Percentiles rank a stretch among this genome's conserved stretches.
Conservation (phyloP, 305 asterid species). For the Withania somnifera region DNA sequence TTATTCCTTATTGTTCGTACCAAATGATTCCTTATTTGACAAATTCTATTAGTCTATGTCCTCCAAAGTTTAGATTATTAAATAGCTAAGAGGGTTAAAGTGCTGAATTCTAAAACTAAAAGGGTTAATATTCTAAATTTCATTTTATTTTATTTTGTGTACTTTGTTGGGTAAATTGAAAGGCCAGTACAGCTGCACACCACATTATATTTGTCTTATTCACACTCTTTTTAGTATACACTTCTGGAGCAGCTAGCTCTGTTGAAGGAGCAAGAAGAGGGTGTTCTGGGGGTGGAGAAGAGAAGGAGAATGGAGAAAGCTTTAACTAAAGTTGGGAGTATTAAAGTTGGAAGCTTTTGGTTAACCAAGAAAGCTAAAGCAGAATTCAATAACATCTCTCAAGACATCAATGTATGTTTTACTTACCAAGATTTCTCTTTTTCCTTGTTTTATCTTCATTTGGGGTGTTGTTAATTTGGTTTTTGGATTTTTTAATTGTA, state of each 20-base stretch:
- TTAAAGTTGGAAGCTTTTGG: constrained; percentile 68
- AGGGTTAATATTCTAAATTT: background rate
- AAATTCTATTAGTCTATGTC: too few species aligned
- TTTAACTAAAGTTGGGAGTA: constrained; percentile 44
- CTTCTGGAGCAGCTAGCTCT: too few species aligned
- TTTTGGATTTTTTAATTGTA: background rate
- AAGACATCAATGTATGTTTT: constrained; percentile 42
- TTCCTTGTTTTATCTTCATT: background rate
- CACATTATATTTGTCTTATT: background rate
- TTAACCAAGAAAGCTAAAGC: constrained; percentile 63
- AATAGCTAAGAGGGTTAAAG: background rate
- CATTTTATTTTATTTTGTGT: background rate
- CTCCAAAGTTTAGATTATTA: too few species aligned
- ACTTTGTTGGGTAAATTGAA: background rate
- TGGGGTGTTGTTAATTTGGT: background rate
- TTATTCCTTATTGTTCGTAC: too few species aligned
- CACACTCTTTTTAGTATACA: background rate
- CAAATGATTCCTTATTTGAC: too few species aligned
- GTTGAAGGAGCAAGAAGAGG: background rate
- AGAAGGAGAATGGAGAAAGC: constrained; percentile 46
- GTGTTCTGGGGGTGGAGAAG: constrained; percentile 27
- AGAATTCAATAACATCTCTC: constrained; percentile 47
- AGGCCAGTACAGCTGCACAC: background rate
- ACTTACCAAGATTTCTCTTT: background rate
- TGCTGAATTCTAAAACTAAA: background rate